A percentile compares a stretch with the other conserved stretches of the same genome.
phyloP scores from a whole-genome alignment of 78 protist genomes.

The Dictyostelium discoideum region DNA sequence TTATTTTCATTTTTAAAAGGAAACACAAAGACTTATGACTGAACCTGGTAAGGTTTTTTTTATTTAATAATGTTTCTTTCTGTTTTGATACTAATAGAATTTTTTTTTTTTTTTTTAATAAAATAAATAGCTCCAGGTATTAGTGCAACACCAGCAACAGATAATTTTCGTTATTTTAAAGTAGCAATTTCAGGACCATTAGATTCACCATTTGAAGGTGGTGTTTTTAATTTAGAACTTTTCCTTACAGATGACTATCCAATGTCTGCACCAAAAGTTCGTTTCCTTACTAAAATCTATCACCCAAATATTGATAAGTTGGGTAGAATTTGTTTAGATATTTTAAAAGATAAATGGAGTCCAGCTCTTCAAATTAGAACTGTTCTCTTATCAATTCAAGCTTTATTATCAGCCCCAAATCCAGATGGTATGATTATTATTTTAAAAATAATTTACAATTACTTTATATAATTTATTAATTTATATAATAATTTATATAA shows the following conservation, averaged over 20 bases:
- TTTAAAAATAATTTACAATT: too few species aligned
- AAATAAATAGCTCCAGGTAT: constrained; percentile 90
- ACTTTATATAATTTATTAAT: too few species aligned
- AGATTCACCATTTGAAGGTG: constrained; percentile 94
- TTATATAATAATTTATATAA: too few species aligned
- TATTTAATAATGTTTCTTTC: background rate
- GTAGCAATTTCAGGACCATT: constrained; percentile 94
- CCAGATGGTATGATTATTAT: constrained; percentile 67
- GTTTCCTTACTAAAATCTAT: constrained; percentile 93
- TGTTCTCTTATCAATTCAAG: constrained; percentile 96
- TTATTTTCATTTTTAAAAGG: background rate
- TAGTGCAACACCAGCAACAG: constrained; percentile 90
- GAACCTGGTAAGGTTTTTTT: constrained; percentile 57
- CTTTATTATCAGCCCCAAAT: constrained; percentile 86
- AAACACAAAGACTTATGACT: constrained; percentile 60
- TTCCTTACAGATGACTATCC: constrained; percentile 98
- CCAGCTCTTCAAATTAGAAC: constrained; percentile 99
- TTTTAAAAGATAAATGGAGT: constrained; percentile 99
- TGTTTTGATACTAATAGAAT: too few species aligned
- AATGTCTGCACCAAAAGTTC: constrained; percentile 96
- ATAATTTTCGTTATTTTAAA: constrained; percentile 94
- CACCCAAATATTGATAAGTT: constrained; percentile 99
- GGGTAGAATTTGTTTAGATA: constrained; percentile 99
- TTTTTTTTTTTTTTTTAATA: too few species aligned
- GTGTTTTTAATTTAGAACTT: constrained; percentile 95